These are phyloP conservation scores for Coemansia sp. DNA, from an alignment of 192 early-diverging fungal species.

Conservation along the genomic window DNA sequence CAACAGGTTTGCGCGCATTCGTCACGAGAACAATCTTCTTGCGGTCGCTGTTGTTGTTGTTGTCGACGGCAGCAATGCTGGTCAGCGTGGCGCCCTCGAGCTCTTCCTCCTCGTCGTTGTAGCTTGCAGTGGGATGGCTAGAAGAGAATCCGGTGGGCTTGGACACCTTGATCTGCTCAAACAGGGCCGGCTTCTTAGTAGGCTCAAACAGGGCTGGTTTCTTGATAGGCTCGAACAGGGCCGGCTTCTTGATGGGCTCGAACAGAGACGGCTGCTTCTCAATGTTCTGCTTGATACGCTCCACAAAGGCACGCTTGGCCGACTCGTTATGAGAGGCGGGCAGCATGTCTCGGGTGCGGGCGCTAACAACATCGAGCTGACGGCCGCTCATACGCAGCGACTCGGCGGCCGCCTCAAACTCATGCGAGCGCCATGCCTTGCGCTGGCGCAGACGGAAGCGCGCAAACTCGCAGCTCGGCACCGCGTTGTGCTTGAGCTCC, in stretches of 20 bases:
- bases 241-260: background rate
- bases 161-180: background rate
- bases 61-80: conserved; percentile 9
- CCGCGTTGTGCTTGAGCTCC: conserved; percentile 27
- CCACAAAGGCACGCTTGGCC: conserved; percentile 39
- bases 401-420: conserved; percentile 33
- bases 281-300: conserved; percentile 9
- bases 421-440: conserved; percentile 21
- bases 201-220: background rate
- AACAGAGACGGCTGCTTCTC: background rate
- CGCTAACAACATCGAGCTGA: conserved; percentile 28
- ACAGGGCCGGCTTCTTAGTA: background rate
- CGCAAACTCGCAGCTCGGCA: conserved; percentile 49
- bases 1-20: conserved; percentile 27
- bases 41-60: background rate
- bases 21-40: background rate
- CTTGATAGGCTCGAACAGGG: background rate
- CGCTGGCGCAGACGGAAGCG: conserved; percentile 41
- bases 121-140: background rate
- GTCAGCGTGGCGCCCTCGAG: conserved; percentile 43
- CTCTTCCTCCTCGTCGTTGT: conserved; percentile 12
- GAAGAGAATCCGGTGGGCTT: background rate
- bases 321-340: conserved; percentile 29
- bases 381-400: conserved; percentile 32
- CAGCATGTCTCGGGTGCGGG: conserved; percentile 20